Base-by-base conservation (phyloP, 805 yeast genomes). In the Hanseniaspora valbyensis region DNA sequence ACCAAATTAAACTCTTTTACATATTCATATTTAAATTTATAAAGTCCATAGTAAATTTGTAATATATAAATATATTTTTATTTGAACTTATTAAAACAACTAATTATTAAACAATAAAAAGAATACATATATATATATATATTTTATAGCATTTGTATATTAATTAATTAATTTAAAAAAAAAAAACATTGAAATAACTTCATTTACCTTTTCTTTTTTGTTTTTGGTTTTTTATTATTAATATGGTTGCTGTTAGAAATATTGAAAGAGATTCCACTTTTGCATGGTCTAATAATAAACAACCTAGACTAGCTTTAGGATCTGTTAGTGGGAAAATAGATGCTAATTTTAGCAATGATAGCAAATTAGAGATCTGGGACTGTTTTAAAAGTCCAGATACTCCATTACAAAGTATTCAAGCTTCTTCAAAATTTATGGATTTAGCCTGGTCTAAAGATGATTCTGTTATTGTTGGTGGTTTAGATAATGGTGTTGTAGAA, bases 281-380 rank as follows among this genome's bases (percentile, higher is more conserved):
- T 69, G 95, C 97, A 40, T 90, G 97, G 96, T 85, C 95, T 42
- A 77, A 80, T 56, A 84, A 78, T 57, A 64, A 65, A 49, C 67
- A 79, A 54, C 96, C 96, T 16, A 66, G 77, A 49, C 63, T 92
- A 56, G 96, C 88, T 21, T 78, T 95, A 1, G 98, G 96, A 21
- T 83, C 96, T 0, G 83, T 86, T n/a, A 89, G 97, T 0, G 97
- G 97, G 7, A 94, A 96, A 13, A 83, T 92, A 58, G 96, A 87
- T 63, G 84, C 83, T 39, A 80, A 82, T 62, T 89, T 89, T 66
- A 80, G 89, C 37, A 78, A 92, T 19, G 73, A 80, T 26, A 79
- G 96, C 1, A 66, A 75, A n/a, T 68, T 92, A 52, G 89, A 87
- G 59, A 71, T 92, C 54, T 83, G 94, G 84, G 72, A 80, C 52